Conservation (phyloP, 2,329 filamentous ascomycete species). For the Alternaria triticimaculans region DNA sequence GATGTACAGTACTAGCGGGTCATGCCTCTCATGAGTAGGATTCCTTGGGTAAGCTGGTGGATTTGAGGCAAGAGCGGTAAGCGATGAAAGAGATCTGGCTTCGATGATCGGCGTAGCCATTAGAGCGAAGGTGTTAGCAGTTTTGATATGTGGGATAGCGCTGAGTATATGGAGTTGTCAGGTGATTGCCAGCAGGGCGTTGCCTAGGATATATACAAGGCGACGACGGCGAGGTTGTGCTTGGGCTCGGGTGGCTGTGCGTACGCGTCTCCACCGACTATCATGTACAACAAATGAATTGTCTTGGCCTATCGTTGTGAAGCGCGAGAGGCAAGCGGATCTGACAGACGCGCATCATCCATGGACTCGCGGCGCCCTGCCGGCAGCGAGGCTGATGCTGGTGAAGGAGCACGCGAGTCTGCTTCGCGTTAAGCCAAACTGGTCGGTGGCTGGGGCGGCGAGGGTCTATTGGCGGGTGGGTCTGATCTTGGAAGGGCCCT, state of each 20-base stretch:
- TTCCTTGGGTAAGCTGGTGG: constrained; percentile 86
- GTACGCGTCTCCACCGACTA: constrained; percentile 27
- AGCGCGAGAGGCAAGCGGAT: constrained; percentile 16
- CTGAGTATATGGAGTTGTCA: constrained; percentile 7
- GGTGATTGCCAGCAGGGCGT: constrained; percentile 8
- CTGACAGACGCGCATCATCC: constrained; percentile 23
- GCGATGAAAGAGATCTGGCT: constrained; percentile 79
- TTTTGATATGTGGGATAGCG: constrained; percentile 10
- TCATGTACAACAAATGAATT: constrained; percentile 20
- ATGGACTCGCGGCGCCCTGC: constrained; percentile 5
- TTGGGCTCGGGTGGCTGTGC: constrained; percentile 39
- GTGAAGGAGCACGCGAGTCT: constrained; percentile 17
- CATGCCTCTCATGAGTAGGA: constrained; percentile 70
- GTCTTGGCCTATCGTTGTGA: constrained; percentile 17
- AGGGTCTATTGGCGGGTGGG: constrained; percentile 17
- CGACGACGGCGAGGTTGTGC: constrained; percentile 31
- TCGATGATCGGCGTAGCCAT: constrained; percentile 62
- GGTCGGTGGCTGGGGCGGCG: neutral
- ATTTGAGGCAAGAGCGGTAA: constrained; percentile 82
- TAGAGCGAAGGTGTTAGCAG: constrained; percentile 19
- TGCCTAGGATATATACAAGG: constrained; percentile 28
- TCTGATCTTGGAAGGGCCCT: constrained; percentile 9
- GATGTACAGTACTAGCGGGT: constrained; percentile 86
- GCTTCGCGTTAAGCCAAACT: constrained; percentile 1
- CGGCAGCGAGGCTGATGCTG: constrained; percentile 24